Conservation (phyloP, 2,329 filamentous ascomycete genomes). For the Venturia asperata region DNA sequence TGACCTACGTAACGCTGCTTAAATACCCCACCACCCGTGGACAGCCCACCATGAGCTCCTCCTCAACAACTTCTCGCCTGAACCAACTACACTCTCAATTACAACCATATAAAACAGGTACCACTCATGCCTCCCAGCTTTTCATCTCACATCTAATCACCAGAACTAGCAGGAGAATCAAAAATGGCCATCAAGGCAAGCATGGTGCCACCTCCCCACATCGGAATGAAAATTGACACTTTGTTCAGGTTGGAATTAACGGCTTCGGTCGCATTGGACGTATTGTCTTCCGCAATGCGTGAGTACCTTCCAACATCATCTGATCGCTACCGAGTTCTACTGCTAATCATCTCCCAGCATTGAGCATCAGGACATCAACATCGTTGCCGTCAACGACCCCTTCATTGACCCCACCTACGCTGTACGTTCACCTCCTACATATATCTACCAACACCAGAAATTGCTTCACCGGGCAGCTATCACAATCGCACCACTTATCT, state of each 20-base stretch:
- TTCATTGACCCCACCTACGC: slow-evolving; percentile 98
- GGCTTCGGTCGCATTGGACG: slow-evolving; percentile 99
- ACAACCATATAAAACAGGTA: slow-evolving; percentile 4
- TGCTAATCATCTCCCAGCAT: slow-evolving; percentile 43
- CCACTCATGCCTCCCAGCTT: not conserved
- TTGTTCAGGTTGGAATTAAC: slow-evolving; percentile 85
- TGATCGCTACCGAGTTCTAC: slow-evolving; percentile 18
- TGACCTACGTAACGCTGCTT: slow-evolving; percentile 2
- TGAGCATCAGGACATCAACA: slow-evolving; percentile 80
- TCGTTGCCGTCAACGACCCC: slow-evolving; percentile 97
- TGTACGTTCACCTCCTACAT: slow-evolving; percentile 54
- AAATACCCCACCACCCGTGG: not conserved
- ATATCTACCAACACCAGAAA: not conserved
- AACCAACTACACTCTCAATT: not conserved
- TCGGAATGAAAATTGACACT: not conserved
- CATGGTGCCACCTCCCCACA: not conserved
- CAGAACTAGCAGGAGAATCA: not conserved
- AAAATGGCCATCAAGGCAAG: slow-evolving; percentile 16
- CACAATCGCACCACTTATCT: slow-evolving; percentile 23
- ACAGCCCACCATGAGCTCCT: slow-evolving; percentile 7
- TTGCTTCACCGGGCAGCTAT: slow-evolving; percentile 23
- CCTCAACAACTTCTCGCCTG: slow-evolving; percentile 11
- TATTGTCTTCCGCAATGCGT: slow-evolving; percentile 98
- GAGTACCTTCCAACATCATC: slow-evolving; percentile 33
- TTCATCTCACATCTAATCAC: not conserved